Evolutionary conservation across 306 rosid genomes (phyloP).

Genomic region (Arachis hypogaea): DNA sequence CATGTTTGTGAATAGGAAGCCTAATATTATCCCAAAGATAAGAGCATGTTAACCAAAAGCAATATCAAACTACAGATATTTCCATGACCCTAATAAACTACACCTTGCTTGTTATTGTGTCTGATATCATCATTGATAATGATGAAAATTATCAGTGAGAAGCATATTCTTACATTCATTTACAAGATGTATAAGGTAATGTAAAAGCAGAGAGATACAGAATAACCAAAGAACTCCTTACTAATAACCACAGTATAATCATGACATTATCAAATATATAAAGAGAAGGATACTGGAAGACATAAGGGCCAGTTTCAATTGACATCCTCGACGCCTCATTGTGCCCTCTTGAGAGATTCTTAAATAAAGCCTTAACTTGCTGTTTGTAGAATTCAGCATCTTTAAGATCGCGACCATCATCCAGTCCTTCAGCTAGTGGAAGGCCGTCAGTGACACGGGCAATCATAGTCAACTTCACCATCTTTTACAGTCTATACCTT

Average conservation of each 20-base stretch:
- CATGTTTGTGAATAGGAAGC: neutral
- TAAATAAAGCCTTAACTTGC: conserved; percentile 92
- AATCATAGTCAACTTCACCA: conserved; percentile 96
- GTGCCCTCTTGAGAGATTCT: conserved; percentile 84
- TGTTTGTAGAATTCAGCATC: conserved; percentile 84
- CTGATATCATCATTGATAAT: conserved; percentile 4
- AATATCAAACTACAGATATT: conserved; percentile 20
- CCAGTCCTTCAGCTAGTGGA: conserved; percentile 89
- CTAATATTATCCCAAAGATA: neutral
- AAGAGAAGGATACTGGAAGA: conserved; percentile 86
- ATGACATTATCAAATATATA: conserved; percentile 17
- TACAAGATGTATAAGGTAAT: conserved; percentile 3
- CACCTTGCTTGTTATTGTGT: neutral
- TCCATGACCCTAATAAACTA: conserved; percentile 7
- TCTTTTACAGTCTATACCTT: conserved; percentile 51
- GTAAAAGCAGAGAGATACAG: conserved; percentile 8
- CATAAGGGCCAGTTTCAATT: conserved; percentile 83
- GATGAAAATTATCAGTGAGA: neutral
- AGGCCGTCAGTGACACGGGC: conserved; percentile 98
- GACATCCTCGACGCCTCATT: conserved; percentile 98
- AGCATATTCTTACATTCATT: neutral
- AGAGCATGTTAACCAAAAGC: conserved; percentile 14
- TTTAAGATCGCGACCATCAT: conserved; percentile 81
- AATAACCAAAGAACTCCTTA: conserved; percentile 27
- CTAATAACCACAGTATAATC: conserved; percentile 1